Evolutionary conservation across 352 stramenopile species (phyloP).

Genomic region (Sclerospora graminicola): DNA sequence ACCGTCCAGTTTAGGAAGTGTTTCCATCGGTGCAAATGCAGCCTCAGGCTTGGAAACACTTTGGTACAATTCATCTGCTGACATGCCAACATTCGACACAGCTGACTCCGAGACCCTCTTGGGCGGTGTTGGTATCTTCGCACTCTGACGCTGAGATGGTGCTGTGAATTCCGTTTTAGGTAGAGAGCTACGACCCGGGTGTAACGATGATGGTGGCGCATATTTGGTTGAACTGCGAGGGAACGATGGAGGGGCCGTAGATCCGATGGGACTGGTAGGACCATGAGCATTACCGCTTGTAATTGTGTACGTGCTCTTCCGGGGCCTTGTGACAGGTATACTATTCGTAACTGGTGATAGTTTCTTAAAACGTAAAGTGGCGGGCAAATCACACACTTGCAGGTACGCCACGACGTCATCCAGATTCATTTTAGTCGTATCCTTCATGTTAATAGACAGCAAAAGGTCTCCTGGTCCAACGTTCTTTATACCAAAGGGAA

Average conservation of each 20-base stretch:
- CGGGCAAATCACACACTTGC: constrained; percentile 75
- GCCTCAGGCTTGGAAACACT: not conserved
- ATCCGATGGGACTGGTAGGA: constrained; percentile 52
- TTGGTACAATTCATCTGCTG: constrained; percentile 1
- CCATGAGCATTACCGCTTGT: constrained; percentile 33
- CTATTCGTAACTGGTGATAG: constrained; percentile 46
- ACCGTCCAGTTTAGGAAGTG: constrained; percentile 23
- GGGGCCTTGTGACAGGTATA: constrained; percentile 26
- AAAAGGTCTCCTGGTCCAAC: constrained; percentile 68
- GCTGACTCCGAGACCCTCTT: constrained; percentile 7
- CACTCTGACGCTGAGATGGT: constrained; percentile 21
- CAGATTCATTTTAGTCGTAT: constrained; percentile 68
- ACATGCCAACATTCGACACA: too few relatives aligned
- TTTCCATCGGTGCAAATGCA: constrained; percentile 20
- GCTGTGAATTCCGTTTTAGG: constrained; percentile 15
- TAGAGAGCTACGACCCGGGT: constrained; percentile 24
- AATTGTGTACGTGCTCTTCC: constrained; percentile 60
- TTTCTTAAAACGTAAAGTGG: constrained; percentile 82
- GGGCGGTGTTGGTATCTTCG: constrained; percentile 14
- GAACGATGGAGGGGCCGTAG: constrained; percentile 23
- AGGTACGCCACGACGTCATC: constrained; percentile 77
- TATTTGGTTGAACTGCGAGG: constrained; percentile 22
- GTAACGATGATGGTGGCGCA: constrained; percentile 7
- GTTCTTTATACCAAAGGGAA: constrained; percentile 85
- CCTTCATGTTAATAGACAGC: constrained; percentile 76